phyloP scores from a whole-genome alignment of 805 yeast genomes.

The Kuraishia ogatae region DNA sequence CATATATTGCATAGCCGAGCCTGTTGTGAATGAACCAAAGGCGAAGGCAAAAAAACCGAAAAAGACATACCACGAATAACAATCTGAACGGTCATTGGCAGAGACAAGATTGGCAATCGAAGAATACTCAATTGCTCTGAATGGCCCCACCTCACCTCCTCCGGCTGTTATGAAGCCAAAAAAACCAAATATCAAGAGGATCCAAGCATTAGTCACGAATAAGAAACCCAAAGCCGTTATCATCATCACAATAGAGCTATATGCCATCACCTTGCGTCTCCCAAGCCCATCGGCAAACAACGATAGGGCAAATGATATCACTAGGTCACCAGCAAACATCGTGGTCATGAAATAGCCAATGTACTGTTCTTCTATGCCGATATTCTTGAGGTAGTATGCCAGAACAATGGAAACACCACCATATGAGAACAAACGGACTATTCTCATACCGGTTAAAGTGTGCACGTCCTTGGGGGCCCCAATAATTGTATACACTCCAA shows the following conservation, averaged over 20 bases:
- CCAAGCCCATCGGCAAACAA: slow-evolving; percentile 39
- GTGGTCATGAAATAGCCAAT: slow-evolving; percentile 42
- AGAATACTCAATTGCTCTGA: slow-evolving; percentile 48
- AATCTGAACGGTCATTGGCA: slow-evolving; percentile 35
- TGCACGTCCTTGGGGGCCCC: slow-evolving; percentile 24
- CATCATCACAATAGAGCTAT: slow-evolving; percentile 32
- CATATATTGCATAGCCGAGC: slow-evolving; percentile 19
- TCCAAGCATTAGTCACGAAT: slow-evolving; percentile 20
- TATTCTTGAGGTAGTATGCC: slow-evolving; percentile 33
- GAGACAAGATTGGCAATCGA: slow-evolving; percentile 37
- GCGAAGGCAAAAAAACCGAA: slow-evolving; percentile 40
- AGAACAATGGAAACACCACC: slow-evolving; percentile 30
- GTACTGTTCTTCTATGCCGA: slow-evolving; percentile 29
- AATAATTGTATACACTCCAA: slow-evolving; percentile 25
- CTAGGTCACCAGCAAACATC: slow-evolving; percentile 42
- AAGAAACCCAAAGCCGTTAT: slow-evolving; percentile 34
- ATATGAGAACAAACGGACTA: slow-evolving; percentile 26
- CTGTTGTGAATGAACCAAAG: slow-evolving; percentile 33
- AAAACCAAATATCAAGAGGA: slow-evolving; percentile 29
- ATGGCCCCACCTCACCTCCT: slow-evolving; percentile 56
- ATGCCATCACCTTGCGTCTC: slow-evolving; percentile 28
- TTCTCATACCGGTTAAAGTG: slow-evolving; percentile 22
- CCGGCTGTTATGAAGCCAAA: slow-evolving; percentile 48
- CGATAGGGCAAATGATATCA: slow-evolving; percentile 37
- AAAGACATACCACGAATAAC: slow-evolving; percentile 51